A percentile compares a stretch with the other conserved stretches of the same genome.
Evolutionary conservation across 139 green algal genomes (phyloP).

Genomic region (Yamagishiella unicocca): DNA sequence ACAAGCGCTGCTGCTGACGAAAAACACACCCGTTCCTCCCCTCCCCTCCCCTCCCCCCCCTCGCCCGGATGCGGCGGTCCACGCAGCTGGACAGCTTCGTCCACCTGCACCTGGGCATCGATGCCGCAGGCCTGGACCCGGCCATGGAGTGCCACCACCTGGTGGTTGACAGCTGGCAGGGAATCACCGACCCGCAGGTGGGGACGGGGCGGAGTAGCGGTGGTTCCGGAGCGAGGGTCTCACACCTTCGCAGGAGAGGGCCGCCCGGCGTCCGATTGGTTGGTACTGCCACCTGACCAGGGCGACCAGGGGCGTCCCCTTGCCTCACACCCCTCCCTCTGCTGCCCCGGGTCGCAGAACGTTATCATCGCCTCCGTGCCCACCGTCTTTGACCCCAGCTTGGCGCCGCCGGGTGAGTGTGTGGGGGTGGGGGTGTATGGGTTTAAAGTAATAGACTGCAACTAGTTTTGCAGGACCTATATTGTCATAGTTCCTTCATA

Average conservation of each 20-base stretch:
- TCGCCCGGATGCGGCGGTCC: too few relatives aligned
- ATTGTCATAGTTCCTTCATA: too few relatives aligned
- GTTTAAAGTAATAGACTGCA: too few relatives aligned
- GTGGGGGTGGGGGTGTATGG: not conserved
- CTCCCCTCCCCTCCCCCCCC: not conserved
- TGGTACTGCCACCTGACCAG: too few relatives aligned
- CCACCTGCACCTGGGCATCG: constrained; percentile 93
- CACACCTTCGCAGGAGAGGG: too few relatives aligned
- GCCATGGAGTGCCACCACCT: constrained; percentile 90
- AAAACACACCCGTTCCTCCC: not conserved
- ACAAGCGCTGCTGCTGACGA: too few relatives aligned
- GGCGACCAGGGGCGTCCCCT: too few relatives aligned
- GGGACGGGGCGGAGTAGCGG: too few relatives aligned
- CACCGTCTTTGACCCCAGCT: constrained; percentile 76
- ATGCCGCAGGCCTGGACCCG: constrained; percentile 74
- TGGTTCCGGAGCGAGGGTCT: too few relatives aligned
- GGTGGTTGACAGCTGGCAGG: constrained; percentile 80
- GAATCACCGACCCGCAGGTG: constrained; percentile 66
- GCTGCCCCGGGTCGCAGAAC: constrained; percentile 82
- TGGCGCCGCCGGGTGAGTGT: constrained; percentile 74
- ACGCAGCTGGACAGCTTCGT: constrained; percentile 85
- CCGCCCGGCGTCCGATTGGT: too few relatives aligned
- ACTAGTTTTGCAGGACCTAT: too few relatives aligned
- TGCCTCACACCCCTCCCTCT: too few relatives aligned
- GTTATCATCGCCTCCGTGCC: constrained; percentile 82